Evolutionary conservation across 2,329 filamentous ascomycete species (phyloP).

Genomic region (Monosporascus sp.): DNA sequence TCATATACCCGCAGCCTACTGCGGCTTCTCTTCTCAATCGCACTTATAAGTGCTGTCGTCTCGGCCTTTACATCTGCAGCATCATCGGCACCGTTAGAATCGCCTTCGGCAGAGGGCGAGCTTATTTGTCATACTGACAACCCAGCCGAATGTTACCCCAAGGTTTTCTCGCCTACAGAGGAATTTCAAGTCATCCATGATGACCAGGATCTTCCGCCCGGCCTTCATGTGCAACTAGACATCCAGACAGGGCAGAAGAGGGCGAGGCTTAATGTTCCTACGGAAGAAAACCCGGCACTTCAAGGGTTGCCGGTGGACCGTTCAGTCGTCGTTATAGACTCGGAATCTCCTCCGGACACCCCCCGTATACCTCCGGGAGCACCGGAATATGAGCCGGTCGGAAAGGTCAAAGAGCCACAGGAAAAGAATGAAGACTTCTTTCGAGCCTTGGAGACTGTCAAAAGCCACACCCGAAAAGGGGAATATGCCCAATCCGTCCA

Average conservation of each 20-base stretch:
- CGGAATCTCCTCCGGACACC: slow-evolving; percentile 29
- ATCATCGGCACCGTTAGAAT: slow-evolving; percentile 25
- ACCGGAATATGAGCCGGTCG: slow-evolving; percentile 52
- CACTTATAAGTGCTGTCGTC: slow-evolving; percentile 11
- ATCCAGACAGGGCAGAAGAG: slow-evolving; percentile 60
- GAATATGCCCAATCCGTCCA: slow-evolving; percentile 18
- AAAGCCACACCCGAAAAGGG: slow-evolving; percentile 31
- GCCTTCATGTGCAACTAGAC: slow-evolving; percentile 63
- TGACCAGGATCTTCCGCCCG: slow-evolving; percentile 61
- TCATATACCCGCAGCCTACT: slow-evolving; percentile 7
- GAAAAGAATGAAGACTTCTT: slow-evolving; percentile 37
- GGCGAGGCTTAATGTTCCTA: slow-evolving; percentile 60
- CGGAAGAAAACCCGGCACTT: slow-evolving; percentile 42
- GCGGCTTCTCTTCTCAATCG: slow-evolving; percentile 9
- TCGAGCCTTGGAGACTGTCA: slow-evolving; percentile 45
- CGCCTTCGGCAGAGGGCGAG: slow-evolving; percentile 40
- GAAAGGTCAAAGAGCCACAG: slow-evolving; percentile 50
- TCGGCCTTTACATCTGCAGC: slow-evolving; percentile 23
- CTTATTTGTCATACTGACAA: slow-evolving; percentile 62
- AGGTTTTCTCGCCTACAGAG: slow-evolving; percentile 57
- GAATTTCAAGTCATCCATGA: slow-evolving; percentile 59
- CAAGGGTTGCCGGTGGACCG: slow-evolving; percentile 49
- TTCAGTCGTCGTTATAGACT: slow-evolving; percentile 51
- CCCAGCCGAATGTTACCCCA: slow-evolving; percentile 60
- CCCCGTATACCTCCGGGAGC: slow-evolving; percentile 42